These are phyloP conservation scores for Curvularia hawaiiensis DNA, from an alignment of 2,329 filamentous ascomycete species.

Conservation along the genomic window DNA sequence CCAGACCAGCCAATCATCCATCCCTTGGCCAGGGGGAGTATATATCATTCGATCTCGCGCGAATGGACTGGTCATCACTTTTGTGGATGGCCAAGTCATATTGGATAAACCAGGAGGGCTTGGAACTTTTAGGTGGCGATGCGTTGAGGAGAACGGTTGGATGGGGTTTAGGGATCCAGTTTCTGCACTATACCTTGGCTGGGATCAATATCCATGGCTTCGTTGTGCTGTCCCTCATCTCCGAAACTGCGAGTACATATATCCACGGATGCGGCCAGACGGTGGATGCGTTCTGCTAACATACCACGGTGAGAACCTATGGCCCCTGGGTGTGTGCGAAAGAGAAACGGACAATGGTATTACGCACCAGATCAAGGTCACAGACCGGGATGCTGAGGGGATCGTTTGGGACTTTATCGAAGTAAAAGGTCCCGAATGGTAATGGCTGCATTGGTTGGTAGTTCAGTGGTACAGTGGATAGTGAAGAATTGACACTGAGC, in stretches of 20 bases:
- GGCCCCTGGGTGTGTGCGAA: constrained; percentile 6
- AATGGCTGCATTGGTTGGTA: not conserved
- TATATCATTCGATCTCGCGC: constrained; percentile 42
- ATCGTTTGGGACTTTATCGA: constrained; percentile 17
- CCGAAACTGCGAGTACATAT: constrained; percentile 8
- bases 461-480: no score
- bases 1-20: constrained; percentile 5
- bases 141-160: constrained; percentile 48
- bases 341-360: constrained; percentile 4
- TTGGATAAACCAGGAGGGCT: constrained; percentile 34
- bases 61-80: constrained; percentile 36
- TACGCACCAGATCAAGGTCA: constrained; percentile 6
- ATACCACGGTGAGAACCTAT: not conserved
- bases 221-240: constrained; percentile 3
- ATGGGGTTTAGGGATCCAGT: constrained; percentile 47
- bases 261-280: constrained; percentile 12
- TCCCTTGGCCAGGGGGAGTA: constrained; percentile 34
- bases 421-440: constrained; percentile 1
- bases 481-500: no score
- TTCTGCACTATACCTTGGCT: constrained; percentile 25
- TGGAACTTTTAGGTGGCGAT: constrained; percentile 45
- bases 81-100: constrained; percentile 36
- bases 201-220: constrained; percentile 1
- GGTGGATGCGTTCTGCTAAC: constrained; percentile 12
- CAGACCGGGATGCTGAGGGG: constrained; percentile 2